These are phyloP conservation scores for Durotheca rogersii DNA, from an alignment of 495 filamentous ascomycete genomes.

Conservation along the genomic window DNA sequence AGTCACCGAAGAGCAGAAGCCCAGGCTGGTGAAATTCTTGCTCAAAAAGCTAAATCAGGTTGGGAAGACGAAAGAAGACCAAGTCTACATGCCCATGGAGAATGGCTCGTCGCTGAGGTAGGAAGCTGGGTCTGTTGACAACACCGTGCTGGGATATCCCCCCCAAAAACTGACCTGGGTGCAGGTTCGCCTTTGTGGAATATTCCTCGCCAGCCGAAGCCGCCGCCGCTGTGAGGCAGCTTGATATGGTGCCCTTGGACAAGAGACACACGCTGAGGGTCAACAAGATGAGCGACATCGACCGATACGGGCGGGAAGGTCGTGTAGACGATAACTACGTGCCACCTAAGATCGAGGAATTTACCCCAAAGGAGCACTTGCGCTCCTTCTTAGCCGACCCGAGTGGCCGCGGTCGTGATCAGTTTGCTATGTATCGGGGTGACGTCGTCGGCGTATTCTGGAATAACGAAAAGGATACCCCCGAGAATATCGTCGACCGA, in stretches of 20 bases:
- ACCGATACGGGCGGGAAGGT: slow-evolving; percentile 92
- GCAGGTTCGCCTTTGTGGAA: slow-evolving; percentile 91
- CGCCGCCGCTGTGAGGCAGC: slow-evolving; percentile 77
- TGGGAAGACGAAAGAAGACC: slow-evolving; percentile 81
- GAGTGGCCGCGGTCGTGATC: slow-evolving; percentile 84
- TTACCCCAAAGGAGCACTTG: slow-evolving; percentile 89
- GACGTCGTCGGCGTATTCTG: slow-evolving; percentile 93
- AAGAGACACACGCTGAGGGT: slow-evolving; percentile 92
- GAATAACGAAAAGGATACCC: slow-evolving; percentile 92
- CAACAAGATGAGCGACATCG: slow-evolving; percentile 97
- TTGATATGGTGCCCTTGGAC: slow-evolving; percentile 82
- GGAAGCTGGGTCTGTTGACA: slow-evolving; percentile 24
- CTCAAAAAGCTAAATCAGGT: slow-evolving; percentile 83
- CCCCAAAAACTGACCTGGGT: slow-evolving; percentile 12
- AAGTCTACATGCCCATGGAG: slow-evolving; percentile 89
- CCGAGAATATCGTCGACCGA: slow-evolving; percentile 86
- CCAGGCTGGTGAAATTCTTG: slow-evolving; percentile 92
- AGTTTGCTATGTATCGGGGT: slow-evolving; percentile 86
- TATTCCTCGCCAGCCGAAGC: slow-evolving; percentile 92
- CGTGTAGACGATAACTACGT: slow-evolving; percentile 87
- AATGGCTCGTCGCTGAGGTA: slow-evolving; percentile 82
- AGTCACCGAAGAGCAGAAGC: slow-evolving; percentile 78
- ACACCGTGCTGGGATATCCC: background rate
- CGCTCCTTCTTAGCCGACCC: slow-evolving; percentile 87
- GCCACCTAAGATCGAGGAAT: slow-evolving; percentile 72